phyloP scores from a whole-genome alignment of 169 alveolate species.

The Cryptosporidium canis region DNA sequence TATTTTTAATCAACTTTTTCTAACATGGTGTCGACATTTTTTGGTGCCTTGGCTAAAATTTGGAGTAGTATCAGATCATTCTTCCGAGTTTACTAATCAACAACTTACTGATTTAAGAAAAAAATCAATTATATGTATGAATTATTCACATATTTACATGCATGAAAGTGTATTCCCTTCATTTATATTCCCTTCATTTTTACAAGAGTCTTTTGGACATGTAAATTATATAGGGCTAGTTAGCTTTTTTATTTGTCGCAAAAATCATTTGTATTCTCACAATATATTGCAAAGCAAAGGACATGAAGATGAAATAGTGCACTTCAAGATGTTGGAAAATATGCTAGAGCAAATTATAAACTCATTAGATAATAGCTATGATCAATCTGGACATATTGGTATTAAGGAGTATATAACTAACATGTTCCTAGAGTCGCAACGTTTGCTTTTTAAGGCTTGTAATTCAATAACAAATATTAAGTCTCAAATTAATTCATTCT shows the following conservation, averaged over 20 bases:
- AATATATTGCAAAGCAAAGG: not conserved
- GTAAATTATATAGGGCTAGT: slow-evolving; percentile 46
- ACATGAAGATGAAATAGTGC: not conserved
- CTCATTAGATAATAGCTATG: not conserved
- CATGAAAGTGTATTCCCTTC: not conserved
- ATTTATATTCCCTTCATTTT: not conserved
- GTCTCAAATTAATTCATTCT: not conserved
- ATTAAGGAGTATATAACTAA: not conserved
- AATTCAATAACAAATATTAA: not conserved
- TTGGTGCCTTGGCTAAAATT: slow-evolving; percentile 26
- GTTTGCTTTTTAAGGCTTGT: not conserved
- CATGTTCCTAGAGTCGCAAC: not conserved
- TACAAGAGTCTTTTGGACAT: not conserved
- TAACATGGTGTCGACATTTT: slow-evolving; percentile 31
- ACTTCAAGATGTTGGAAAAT: not conserved
- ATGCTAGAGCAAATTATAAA: not conserved
- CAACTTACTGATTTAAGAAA: not conserved
- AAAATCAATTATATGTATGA: not conserved
- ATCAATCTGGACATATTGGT: not conserved
- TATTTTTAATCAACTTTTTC: slow-evolving; percentile 8
- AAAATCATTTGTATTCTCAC: not conserved
- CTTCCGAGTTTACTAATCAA: slow-evolving; percentile 20
- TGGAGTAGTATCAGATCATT: slow-evolving; percentile 8
- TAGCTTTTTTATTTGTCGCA: not conserved
- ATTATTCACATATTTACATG: not conserved